These are phyloP conservation scores for Diutina mesorugosa DNA, from an alignment of 1,139 yeast species.

Conservation along the genomic window DNA sequence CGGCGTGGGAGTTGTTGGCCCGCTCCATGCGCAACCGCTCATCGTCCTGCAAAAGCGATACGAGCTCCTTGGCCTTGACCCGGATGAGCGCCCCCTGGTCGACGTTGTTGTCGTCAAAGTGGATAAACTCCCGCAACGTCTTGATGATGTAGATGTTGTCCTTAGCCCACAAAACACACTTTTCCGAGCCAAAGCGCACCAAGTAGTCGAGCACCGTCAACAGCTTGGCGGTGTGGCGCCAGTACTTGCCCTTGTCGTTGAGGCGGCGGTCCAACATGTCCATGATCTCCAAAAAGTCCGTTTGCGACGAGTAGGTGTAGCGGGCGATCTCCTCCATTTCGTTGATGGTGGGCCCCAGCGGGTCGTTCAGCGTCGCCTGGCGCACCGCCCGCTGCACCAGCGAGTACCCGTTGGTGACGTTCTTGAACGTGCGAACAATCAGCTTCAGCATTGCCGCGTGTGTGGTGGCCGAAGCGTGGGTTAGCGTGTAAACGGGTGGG, in stretches of 20 bases:
- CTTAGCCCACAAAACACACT: conserved; percentile 88
- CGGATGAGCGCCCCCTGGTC: conserved; percentile 90
- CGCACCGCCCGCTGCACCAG: conserved; percentile 78
- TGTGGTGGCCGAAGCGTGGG: not conserved
- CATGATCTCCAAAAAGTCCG: conserved; percentile 84
- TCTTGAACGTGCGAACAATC: conserved; percentile 76
- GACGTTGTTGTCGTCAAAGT: conserved; percentile 61
- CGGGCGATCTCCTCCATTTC: conserved; percentile 81
- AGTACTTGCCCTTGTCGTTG: conserved; percentile 93
- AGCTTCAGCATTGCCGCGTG: conserved; percentile 43
- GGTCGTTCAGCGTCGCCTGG: conserved; percentile 87
- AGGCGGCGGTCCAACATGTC: conserved; percentile 90
- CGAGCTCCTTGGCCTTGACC: conserved; percentile 85
- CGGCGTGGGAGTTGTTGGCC: not conserved
- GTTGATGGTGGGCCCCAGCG: conserved; percentile 69
- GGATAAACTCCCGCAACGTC: conserved; percentile 84
- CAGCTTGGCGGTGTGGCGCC: conserved; percentile 95
- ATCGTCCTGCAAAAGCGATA: conserved; percentile 66
- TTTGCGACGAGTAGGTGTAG: conserved; percentile 54
- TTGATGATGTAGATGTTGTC: conserved; percentile 84
- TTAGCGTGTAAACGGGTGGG: not conserved
- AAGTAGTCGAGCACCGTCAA: conserved; percentile 80
- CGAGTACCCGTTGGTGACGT: conserved; percentile 88
- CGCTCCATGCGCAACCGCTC: conserved; percentile 75
- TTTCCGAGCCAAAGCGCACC: conserved; percentile 79